Evolutionary conservation across 352 stramenopile genomes (phyloP).

Genomic region (Blastocystis sp.): DNA sequence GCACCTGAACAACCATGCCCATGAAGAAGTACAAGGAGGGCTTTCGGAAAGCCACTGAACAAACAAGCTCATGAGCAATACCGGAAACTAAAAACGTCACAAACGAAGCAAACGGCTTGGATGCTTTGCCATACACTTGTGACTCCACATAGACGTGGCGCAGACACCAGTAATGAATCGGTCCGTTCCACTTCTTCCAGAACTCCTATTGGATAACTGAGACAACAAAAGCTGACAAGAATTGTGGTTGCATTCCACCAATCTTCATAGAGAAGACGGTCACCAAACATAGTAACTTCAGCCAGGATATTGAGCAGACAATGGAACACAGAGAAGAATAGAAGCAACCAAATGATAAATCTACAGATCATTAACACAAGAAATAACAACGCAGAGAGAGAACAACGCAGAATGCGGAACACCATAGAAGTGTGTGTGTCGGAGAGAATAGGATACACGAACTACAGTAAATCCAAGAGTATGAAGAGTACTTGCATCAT

Average conservation of each 20-base stretch:
- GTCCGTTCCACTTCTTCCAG: constrained; percentile 88
- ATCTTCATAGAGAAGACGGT: constrained; percentile 86
- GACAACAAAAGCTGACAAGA: not conserved
- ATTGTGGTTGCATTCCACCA: constrained; percentile 92
- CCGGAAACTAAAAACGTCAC: constrained; percentile 86
- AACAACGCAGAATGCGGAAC: constrained; percentile 57
- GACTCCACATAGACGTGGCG: constrained; percentile 77
- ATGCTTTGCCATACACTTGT: constrained; percentile 73
- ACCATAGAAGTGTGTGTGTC: constrained; percentile 65
- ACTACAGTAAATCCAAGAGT: constrained; percentile 72
- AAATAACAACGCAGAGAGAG: constrained; percentile 68
- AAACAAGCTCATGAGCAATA: constrained; percentile 85
- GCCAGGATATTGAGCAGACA: constrained; percentile 86
- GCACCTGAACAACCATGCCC: constrained; percentile 85
- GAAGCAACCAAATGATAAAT: constrained; percentile 84
- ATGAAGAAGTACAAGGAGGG: constrained; percentile 84
- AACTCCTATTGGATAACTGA: constrained; percentile 70
- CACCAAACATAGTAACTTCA: constrained; percentile 79
- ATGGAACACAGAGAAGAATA: constrained; percentile 92
- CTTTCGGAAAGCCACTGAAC: constrained; percentile 85
- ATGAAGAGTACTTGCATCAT: constrained; percentile 78
- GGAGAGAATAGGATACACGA: constrained; percentile 68
- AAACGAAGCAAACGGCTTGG: constrained; percentile 69
- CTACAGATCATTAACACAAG: constrained; percentile 70
- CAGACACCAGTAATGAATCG: constrained; percentile 86